Percentiles rank a stretch among this genome's conserved stretches.
Conservation (phyloP, 371 early-diverging fungal species). For the Choanephora cucurbitarum region DNA sequence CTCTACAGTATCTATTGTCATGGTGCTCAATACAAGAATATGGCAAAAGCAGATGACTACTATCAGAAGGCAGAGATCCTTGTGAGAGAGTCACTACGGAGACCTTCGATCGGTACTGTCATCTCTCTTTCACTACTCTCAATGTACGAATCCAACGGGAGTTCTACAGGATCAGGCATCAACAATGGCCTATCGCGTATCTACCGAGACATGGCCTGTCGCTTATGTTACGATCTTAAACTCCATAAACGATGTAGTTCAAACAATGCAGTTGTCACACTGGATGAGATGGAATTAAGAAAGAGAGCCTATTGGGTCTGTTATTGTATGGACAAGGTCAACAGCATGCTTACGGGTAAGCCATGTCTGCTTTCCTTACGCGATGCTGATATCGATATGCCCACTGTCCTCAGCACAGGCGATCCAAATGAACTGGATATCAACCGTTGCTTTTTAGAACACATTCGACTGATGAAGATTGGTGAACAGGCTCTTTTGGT, state of each 20-base stretch:
- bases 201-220: conserved; percentile 36
- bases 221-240: conserved; percentile 34
- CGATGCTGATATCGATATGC: conserved; percentile 29
- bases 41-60: conserved; percentile 21
- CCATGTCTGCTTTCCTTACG: conserved; percentile 23
- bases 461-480: conserved; percentile 32
- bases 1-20: conserved; percentile 33
- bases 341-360: conserved; percentile 19
- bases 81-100: conserved; percentile 20
- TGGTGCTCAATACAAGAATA: conserved; percentile 27
- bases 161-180: conserved; percentile 10
- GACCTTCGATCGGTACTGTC: conserved; percentile 30
- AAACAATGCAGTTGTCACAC: conserved; percentile 10
- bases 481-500: conserved; percentile 21
- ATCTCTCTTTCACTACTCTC: conserved; percentile 30
- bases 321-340: conserved; percentile 35
- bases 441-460: conserved; percentile 31
- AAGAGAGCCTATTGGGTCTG: conserved; percentile 36
- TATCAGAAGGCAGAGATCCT: conserved; percentile 23
- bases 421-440: conserved; percentile 28
- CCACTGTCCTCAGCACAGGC: conserved; percentile 26
- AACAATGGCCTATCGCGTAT: conserved; percentile 7
- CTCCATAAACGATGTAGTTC: conserved; percentile 23
- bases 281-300: conserved; percentile 21
- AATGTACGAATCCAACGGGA: conserved; percentile 25